Evolutionary conservation across 108 stramenopile genomes (phyloP), one percentile per base, ranked within the genome.

Genomic region (Epithemia pelagica): DNA sequence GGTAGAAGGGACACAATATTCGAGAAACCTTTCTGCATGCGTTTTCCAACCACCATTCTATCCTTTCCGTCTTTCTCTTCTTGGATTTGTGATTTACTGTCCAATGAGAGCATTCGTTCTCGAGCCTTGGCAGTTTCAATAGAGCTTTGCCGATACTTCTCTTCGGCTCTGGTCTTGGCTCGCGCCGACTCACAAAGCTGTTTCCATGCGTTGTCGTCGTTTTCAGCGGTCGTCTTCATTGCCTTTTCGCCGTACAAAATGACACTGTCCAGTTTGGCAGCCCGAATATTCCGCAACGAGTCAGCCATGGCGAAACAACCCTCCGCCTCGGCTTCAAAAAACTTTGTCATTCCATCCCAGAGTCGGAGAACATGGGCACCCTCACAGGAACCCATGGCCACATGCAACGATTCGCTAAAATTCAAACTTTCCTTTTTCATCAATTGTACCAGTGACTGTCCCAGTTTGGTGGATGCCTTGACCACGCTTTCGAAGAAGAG

Each of bases 151-250:
- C 74, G 74, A 30, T 83, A 85, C 52, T 75, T 72, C 26, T 72
- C 18, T 51, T 73, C 74, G 1, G 86, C 84, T 68, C 77, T 85
- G 20, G 75, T 70, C 62, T 86, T 82, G 5, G 55, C 28, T 19
- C 79, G 77, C 0, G 88, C 88, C 20, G 82, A 67, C 32, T 92
- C 88, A 55, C 84, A 82, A n/a, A 89, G 74, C 5, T 68, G 64
- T 63, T 88, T 92, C 87, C 88, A 92, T 7, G 67, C 66, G 56
- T 37, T 46, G 28, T 89, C 88, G 52, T 88, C 84, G 18, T 52
- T 63, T 28, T 89, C 86, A n/a, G 63, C 61, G n/a, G 78, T 69
- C 10, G 53, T n/a, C 63, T 75, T 79, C 0, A 86, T 30, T 23
- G 74, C 72, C 55, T 67, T 79, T 58, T 80, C 78, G 5, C 75